Percentiles rank a stretch among this genome's conserved stretches.
These are phyloP conservation scores for Phylloporus sp. DNA, from an alignment of 768 basidiomycete genomes.

Conservation along the genomic window DNA sequence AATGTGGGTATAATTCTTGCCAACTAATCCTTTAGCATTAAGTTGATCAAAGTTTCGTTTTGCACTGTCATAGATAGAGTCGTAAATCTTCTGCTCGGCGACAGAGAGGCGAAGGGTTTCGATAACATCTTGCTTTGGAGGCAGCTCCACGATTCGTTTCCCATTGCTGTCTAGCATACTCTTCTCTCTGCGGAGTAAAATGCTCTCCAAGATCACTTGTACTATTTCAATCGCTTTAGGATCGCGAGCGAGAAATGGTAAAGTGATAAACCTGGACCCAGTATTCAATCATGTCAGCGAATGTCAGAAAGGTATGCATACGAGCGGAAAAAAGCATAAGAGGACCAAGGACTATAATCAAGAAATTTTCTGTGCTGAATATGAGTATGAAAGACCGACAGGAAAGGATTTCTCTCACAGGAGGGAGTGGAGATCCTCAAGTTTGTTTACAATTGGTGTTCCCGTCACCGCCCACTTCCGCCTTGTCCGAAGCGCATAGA, in stretches of 20 bases:
- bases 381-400: constrained; percentile 38
- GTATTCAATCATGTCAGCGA: constrained; percentile 1
- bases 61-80: constrained; percentile 75
- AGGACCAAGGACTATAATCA: constrained; percentile 76
- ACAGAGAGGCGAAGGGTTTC: constrained; percentile 79
- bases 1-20: constrained; percentile 82
- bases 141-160: constrained; percentile 83
- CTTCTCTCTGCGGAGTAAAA: constrained; percentile 88
- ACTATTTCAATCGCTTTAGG: constrained; percentile 93
- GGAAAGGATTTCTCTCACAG: constrained; percentile 46
- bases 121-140: constrained; percentile 73
- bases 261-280: constrained; percentile 69
- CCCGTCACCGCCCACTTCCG: constrained; percentile 92
- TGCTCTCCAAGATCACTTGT: constrained; percentile 87
- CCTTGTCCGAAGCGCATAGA: constrained; percentile 75
- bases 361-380: constrained; percentile 61
- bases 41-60: constrained; percentile 79
- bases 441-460: constrained; percentile 92
- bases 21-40: constrained; percentile 71
- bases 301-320: constrained; percentile 32
- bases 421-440: constrained; percentile 89
- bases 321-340: constrained; percentile 87
- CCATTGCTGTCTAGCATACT: constrained; percentile 86
- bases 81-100: constrained; percentile 83
- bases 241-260: constrained; percentile 89